Base-by-base conservation (phyloP, 306 rosid species). In the Cyclanthera cordifolia region DNA sequence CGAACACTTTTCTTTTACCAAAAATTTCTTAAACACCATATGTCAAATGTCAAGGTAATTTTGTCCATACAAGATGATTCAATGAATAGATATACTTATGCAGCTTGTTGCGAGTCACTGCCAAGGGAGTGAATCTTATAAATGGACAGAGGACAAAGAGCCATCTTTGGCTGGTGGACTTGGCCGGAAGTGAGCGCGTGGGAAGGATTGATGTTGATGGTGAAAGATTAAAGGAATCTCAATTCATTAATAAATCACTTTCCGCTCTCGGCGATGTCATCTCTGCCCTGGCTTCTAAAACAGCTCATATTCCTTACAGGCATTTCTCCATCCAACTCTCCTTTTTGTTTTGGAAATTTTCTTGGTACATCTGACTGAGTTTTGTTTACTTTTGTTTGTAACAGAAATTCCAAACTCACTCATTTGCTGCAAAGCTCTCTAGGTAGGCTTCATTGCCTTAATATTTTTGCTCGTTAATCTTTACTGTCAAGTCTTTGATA, bases 161-260 rank as follows among this genome's bases (percentile, higher is more conserved):
- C 79, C 95, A 86, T 73, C 99, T 93, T 60, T 93, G 99, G 99
- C 88, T 93, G 10, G 99, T 93, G 69, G 99, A 93, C 86, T 83
- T 93, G 75, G 99, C 99, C 52, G 99, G 99, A 43, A 93, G 99
- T 47, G 99, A 93, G 83, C 96, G 99, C 8, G 88, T 93, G 70
- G 99, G 91, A 69, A 93, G 88, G 84, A 93, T 85, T 69, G 99
- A 93, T 74, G 96, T 88, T 67, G 99, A 90, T 66, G 99, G 99
- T 24, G 99, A 93, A 81, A 87, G 99, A 83, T 76, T 93, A 76
- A 93, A 83, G 83, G 99, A 93, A 82, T 93, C 99, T 67, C 99
- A 93, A 59, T 93, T 86, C 73, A 93, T 93, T 66, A 93, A 93
- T 55, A 93, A 90, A 86, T 93, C 99, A 56, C 90, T 93, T 39